Evolutionary conservation across 208 protist species (phyloP).

Genomic region (Leishmania amazonensis): DNA sequence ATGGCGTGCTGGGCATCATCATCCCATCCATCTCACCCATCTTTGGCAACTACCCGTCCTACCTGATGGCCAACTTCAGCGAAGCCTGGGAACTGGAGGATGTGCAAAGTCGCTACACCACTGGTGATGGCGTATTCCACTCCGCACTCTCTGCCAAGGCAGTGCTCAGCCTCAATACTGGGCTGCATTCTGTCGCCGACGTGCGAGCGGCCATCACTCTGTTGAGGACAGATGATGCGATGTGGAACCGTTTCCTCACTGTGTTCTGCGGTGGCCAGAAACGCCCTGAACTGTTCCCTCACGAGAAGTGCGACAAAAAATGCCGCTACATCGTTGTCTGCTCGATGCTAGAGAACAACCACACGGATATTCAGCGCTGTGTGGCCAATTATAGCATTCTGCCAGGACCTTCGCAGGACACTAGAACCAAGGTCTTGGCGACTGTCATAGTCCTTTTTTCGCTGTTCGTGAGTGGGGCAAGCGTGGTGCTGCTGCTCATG

Average conservation of each 20-base stretch:
- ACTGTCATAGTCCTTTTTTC: constrained; percentile 7
- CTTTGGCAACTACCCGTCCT: constrained; percentile 68
- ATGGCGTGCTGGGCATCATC: constrained; percentile 37
- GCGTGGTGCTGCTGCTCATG: constrained; percentile 16
- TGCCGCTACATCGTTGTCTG: constrained; percentile 62
- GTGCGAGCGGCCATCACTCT: constrained; percentile 22
- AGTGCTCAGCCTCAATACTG: constrained; percentile 29
- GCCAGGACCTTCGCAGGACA: neutral
- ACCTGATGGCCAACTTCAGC: constrained; percentile 58
- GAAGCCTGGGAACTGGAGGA: constrained; percentile 38
- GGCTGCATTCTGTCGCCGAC: constrained; percentile 28
- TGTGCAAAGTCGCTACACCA: constrained; percentile 54
- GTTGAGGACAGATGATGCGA: constrained; percentile 31
- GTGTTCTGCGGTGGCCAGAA: constrained; percentile 48
- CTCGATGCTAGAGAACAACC: constrained; percentile 44
- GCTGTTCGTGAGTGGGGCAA: neutral
- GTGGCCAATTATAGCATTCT: constrained; percentile 10
- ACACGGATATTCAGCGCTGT: constrained; percentile 45
- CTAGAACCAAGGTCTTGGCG: no score
- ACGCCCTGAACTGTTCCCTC: constrained; percentile 36
- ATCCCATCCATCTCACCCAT: constrained; percentile 72
- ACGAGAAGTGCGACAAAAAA: constrained; percentile 34
- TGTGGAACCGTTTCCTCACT: constrained; percentile 52
- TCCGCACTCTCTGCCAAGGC: constrained; percentile 34
- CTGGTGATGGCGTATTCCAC: constrained; percentile 33